A percentile compares a stretch with the other conserved stretches of the same genome.
Evolutionary conservation across 2,329 filamentous ascomycete genomes (phyloP).

Genomic region (Sporothrix globosa): DNA sequence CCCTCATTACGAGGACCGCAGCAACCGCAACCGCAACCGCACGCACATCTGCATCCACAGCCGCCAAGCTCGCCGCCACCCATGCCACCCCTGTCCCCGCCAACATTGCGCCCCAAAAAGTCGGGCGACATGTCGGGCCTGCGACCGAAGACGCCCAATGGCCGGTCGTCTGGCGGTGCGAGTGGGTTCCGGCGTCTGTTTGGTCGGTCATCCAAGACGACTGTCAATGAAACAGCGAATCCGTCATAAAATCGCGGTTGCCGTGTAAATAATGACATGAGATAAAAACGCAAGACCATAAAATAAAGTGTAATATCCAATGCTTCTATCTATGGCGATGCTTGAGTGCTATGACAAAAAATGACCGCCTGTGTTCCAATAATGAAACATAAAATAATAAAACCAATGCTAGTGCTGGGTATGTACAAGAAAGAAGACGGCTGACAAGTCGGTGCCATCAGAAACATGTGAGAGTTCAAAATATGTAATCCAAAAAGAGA

Average conservation of each 20-base stretch:
- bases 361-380: not conserved
- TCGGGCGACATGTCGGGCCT: constrained; percentile 24
- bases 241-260: not conserved
- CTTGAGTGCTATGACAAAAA: not conserved
- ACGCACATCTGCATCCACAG: not conserved
- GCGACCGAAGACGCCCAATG: constrained; percentile 34
- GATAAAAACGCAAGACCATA: not conserved
- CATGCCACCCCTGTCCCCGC: constrained; percentile 23
- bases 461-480: not conserved
- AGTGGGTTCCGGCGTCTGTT: constrained; percentile 36
- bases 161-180: constrained; percentile 22
- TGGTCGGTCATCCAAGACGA: constrained; percentile 27
- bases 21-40: not conserved
- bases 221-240: constrained; percentile 8
- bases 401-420: not conserved
- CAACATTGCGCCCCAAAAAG: constrained; percentile 31
- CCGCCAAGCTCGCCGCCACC: not conserved
- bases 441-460: too few species aligned
- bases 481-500: constrained; percentile 9
- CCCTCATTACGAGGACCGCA: not conserved
- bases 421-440: not conserved
- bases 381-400: not conserved
- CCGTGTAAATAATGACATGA: not conserved
- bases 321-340: not conserved
- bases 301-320: not conserved